Conservation (phyloP, 148 eudicot genomes). For the Diospyros kaki region DNA sequence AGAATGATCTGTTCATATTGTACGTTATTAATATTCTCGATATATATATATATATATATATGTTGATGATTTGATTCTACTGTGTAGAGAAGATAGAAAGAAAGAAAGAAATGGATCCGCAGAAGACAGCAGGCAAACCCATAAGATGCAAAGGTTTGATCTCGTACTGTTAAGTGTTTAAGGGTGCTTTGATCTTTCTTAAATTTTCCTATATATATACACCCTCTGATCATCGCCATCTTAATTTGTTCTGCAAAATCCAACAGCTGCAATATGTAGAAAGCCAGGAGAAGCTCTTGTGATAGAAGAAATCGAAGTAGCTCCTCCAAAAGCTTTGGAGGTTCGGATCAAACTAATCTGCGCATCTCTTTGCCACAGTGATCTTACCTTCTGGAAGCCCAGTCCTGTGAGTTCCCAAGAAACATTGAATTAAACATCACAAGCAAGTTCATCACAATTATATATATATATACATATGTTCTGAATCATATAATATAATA, state of each 20-base stretch:
- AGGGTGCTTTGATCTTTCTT: neutral
- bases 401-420: conserved; percentile 20
- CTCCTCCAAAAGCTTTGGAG: conserved; percentile 61
- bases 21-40: too few relatives aligned
- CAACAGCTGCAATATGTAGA: conserved; percentile 68
- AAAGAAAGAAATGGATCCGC: neutral
- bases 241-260: neutral
- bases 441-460: neutral
- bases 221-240: neutral
- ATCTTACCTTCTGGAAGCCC: conserved; percentile 68
- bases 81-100: neutral
- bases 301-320: conserved; percentile 67
- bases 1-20: too few relatives aligned
- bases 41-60: too few relatives aligned
- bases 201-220: neutral
- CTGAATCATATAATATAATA: neutral
- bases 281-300: conserved; percentile 55
- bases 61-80: too few relatives aligned
- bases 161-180: neutral
- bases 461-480: neutral
- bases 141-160: conserved; percentile 65
- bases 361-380: conserved; percentile 72
- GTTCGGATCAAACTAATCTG: conserved; percentile 68
- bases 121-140: conserved; percentile 52
- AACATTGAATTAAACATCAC: too few relatives aligned